Percentiles rank a stretch among this genome's conserved stretches.
Conservation (phyloP, 225 moss, liverwort and hornwort species). For the Antitrichia curtipendula region DNA sequence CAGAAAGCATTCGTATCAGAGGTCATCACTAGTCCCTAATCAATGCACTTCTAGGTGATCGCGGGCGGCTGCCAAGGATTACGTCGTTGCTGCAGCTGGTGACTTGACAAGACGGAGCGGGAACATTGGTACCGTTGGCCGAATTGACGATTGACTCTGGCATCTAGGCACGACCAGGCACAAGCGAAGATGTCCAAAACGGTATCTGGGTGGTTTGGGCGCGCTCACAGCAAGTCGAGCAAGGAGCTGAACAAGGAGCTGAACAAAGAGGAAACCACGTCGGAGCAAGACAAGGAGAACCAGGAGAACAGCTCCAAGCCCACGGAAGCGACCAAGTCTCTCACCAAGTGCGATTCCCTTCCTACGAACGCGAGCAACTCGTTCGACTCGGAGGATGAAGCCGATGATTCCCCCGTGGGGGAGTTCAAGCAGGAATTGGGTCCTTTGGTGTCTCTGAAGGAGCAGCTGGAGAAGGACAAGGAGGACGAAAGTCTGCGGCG, state of each 20-base stretch:
- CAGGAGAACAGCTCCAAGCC: slow-evolving; percentile 18
- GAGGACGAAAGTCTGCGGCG: slow-evolving; percentile 88
- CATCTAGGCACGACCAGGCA: neutral
- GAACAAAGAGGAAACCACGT: slow-evolving; percentile 1
- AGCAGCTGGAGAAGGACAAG: slow-evolving; percentile 62
- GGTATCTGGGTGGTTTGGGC: slow-evolving; percentile 43
- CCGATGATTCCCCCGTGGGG: slow-evolving; percentile 2
- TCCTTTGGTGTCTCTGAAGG: slow-evolving; percentile 37
- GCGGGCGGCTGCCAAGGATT: slow-evolving; percentile 18
- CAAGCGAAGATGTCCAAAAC: slow-evolving; percentile 40
- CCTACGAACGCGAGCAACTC: slow-evolving; percentile 4
- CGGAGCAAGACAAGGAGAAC: slow-evolving; percentile 39
- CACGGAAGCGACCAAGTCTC: neutral
- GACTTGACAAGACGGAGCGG: neutral
- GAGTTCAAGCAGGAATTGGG: slow-evolving; percentile 41
- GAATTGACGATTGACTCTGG: neutral
- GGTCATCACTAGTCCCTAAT: neutral
- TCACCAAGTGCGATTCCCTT: slow-evolving; percentile 28
- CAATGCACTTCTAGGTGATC: slow-evolving; percentile 31
- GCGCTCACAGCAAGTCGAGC: slow-evolving; percentile 30
- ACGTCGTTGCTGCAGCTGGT: neutral
- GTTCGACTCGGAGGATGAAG: slow-evolving; percentile 32
- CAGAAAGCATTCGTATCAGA: neutral
- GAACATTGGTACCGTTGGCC: neutral
- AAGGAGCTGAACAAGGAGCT: slow-evolving; percentile 12